These are phyloP conservation scores for Cyclotella choctawhatcheeana DNA, from an alignment of 108 stramenopile genomes.

Conservation along the genomic window DNA sequence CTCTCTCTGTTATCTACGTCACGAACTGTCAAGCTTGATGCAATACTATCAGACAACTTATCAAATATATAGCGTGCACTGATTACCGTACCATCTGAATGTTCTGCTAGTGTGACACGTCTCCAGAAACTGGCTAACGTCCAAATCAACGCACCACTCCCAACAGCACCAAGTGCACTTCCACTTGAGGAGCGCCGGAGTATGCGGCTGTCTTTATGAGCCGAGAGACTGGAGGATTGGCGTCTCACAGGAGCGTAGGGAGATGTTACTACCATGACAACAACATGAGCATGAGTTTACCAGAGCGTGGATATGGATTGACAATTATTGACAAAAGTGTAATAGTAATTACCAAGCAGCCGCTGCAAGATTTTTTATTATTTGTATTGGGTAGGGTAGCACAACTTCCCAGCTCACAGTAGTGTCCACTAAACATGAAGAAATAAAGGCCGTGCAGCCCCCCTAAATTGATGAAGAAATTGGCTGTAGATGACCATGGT, in stretches of 20 bases:
- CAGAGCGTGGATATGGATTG: too few relatives aligned
- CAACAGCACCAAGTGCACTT: constrained; percentile 2
- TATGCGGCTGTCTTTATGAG: constrained; percentile 3
- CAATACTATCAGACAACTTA: neutral
- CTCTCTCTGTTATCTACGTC: neutral
- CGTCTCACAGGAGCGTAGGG: constrained; percentile 48
- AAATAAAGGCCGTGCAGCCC: too few relatives aligned
- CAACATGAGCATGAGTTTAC: too few relatives aligned
- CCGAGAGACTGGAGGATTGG: constrained; percentile 25
- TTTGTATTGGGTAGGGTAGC: too few relatives aligned
- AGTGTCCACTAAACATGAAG: too few relatives aligned
- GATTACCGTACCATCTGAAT: neutral
- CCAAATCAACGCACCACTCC: constrained; percentile 2
- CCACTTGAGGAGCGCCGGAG: constrained; percentile 15
- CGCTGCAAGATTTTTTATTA: too few relatives aligned
- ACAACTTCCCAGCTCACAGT: too few relatives aligned
- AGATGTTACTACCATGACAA: constrained; percentile 43
- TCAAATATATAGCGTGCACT: neutral
- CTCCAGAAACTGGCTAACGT: constrained; percentile 7
- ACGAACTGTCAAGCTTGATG: constrained; percentile 9
- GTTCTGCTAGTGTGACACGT: neutral
- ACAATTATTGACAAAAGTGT: too few relatives aligned
- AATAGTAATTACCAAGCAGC: too few relatives aligned
- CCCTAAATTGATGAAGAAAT: too few relatives aligned
- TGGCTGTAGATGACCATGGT: too few relatives aligned